Evolutionary conservation across 495 filamentous ascomycete genomes (phyloP).

Genomic region (Terfezia boudieri): DNA sequence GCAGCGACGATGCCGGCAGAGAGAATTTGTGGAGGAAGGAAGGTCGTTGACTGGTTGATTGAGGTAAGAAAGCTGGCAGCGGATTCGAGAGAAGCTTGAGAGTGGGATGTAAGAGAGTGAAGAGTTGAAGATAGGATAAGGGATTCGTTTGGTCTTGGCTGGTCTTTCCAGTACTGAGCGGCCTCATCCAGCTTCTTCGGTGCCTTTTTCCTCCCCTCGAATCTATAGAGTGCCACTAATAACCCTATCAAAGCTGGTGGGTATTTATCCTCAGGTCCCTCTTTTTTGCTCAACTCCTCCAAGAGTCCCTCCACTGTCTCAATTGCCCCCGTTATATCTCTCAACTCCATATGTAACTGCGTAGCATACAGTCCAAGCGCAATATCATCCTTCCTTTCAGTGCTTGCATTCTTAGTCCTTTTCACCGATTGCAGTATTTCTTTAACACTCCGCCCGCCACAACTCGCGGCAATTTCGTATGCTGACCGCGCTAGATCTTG

Average conservation of each 20-base stretch:
- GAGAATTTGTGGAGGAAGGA: constrained; percentile 36
- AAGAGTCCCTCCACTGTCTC: constrained; percentile 44
- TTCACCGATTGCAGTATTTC: constrained; percentile 45
- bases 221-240: constrained; percentile 56
- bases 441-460: constrained; percentile 38
- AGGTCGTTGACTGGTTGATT: constrained; percentile 27
- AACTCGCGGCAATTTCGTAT: constrained; percentile 27
- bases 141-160: constrained; percentile 10
- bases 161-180: constrained; percentile 53
- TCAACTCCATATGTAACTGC: constrained; percentile 55
- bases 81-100: constrained; percentile 36
- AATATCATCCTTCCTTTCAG: constrained; percentile 54
- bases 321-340: constrained; percentile 58
- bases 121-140: constrained; percentile 28
- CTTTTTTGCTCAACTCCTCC: constrained; percentile 27
- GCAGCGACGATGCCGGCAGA: constrained; percentile 70
- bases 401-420: constrained; percentile 33
- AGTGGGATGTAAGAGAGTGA: constrained; percentile 51
- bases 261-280: constrained; percentile 36
- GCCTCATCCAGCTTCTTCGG: constrained; percentile 55
- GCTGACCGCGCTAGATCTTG: background rate
- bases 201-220: constrained; percentile 52
- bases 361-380: constrained; percentile 64
- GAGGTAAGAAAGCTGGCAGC: constrained; percentile 55
- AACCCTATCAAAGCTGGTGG: constrained; percentile 73